Conservation (phyloP, 2,329 filamentous ascomycete genomes). For the Calonectria pseudoturangicola region DNA sequence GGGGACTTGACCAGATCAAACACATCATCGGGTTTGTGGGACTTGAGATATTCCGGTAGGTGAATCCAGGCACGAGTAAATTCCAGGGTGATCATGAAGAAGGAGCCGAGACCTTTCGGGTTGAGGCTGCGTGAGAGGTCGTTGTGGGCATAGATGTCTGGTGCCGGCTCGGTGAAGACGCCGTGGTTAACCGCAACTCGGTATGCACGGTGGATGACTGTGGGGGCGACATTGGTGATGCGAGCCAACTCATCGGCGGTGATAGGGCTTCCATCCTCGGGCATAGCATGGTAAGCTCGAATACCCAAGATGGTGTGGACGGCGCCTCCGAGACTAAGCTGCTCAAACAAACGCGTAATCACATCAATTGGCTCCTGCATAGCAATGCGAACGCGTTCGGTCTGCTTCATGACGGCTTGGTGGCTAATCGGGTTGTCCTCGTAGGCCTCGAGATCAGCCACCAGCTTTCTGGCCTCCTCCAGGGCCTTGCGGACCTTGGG, state of each 20-base stretch:
- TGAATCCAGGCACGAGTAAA: slow-evolving; percentile 54
- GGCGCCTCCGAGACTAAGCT: slow-evolving; percentile 49
- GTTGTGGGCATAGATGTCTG: slow-evolving; percentile 59
- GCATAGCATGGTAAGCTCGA: slow-evolving; percentile 54
- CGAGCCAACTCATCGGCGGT: slow-evolving; percentile 47
- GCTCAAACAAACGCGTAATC: slow-evolving; percentile 51
- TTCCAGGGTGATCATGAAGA: slow-evolving; percentile 58
- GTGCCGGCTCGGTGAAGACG: slow-evolving; percentile 54
- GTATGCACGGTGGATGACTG: slow-evolving; percentile 57
- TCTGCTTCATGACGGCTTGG: slow-evolving; percentile 50
- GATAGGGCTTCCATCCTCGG: slow-evolving; percentile 50
- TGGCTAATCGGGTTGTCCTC: slow-evolving; percentile 51
- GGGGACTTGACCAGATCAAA: slow-evolving; percentile 59
- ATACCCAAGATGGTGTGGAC: slow-evolving; percentile 55
- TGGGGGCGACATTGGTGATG: slow-evolving; percentile 55
- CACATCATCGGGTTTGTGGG: slow-evolving; percentile 56
- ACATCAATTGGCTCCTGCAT: slow-evolving; percentile 56
- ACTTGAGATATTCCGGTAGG: slow-evolving; percentile 57
- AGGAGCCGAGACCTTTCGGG: slow-evolving; percentile 54
- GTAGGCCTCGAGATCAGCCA: slow-evolving; percentile 53
- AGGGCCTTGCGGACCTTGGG: slow-evolving; percentile 54
- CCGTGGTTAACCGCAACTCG: slow-evolving; percentile 57
- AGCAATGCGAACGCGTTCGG: slow-evolving; percentile 49
- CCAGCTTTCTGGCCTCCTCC: slow-evolving; percentile 52
- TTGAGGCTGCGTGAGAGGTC: slow-evolving; percentile 55